Conservation (phyloP, 176 grass and related monocot genomes). For the Hyparrhenia diplandra region DNA sequence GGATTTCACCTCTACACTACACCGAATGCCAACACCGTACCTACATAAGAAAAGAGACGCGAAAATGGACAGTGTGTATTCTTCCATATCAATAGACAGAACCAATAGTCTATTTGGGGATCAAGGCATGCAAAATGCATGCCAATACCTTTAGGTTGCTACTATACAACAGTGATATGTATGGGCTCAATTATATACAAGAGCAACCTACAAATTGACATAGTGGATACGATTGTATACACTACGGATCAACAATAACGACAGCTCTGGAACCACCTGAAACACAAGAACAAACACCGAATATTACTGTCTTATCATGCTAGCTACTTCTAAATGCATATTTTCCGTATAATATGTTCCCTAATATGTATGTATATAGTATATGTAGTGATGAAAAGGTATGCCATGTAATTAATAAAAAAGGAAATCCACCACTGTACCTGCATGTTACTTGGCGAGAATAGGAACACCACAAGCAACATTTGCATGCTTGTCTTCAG, state of each 20-base stretch:
- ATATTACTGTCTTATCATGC: neutral
- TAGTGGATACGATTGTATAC: conserved; percentile 25
- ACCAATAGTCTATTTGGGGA: neutral
- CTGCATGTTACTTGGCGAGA: conserved; percentile 53
- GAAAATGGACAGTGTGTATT: neutral
- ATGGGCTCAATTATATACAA: conserved; percentile 12
- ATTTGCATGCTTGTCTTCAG: conserved; percentile 60
- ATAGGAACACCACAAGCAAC: conserved; percentile 68
- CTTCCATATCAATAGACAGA: neutral
- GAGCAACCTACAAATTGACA: neutral
- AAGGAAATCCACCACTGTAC: neutral
- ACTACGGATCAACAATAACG: neutral
- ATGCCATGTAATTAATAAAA: neutral
- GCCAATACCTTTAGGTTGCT: neutral
- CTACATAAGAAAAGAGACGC: neutral
- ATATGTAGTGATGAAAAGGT: neutral
- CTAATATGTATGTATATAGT: too few species aligned
- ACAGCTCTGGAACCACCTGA: conserved; percentile 2
- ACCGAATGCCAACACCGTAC: neutral
- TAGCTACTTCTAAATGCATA: too few species aligned
- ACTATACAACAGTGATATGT: neutral
- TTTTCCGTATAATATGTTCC: too few species aligned
- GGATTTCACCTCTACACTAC: too few species aligned
- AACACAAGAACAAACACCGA: neutral
- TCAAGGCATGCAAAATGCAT: neutral